Evolutionary conservation across 2,329 filamentous ascomycete genomes (phyloP).

Genomic region (Cladophialophora chaetospira): DNA sequence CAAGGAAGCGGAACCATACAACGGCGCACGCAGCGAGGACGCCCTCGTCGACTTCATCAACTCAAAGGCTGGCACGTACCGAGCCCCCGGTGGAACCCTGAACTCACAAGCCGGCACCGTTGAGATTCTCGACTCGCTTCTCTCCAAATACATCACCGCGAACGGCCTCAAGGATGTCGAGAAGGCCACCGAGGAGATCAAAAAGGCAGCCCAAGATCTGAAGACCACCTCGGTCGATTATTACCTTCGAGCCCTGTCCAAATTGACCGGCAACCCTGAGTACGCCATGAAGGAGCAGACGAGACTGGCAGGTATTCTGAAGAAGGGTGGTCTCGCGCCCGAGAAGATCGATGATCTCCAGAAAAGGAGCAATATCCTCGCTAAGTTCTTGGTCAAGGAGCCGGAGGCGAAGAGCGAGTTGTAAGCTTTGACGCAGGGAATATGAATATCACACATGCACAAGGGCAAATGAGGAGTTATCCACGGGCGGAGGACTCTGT

Average conservation of each 20-base stretch:
- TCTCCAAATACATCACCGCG: conserved; percentile 69
- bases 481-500: background rate
- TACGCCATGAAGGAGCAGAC: conserved; percentile 85
- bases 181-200: conserved; percentile 69
- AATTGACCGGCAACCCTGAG: conserved; percentile 73
- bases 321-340: conserved; percentile 81
- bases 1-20: conserved; percentile 70
- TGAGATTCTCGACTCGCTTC: conserved; percentile 72
- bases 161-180: conserved; percentile 50
- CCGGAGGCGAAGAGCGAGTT: conserved; percentile 62
- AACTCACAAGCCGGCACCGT: conserved; percentile 80
- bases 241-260: conserved; percentile 88
- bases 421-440: conserved; percentile 46
- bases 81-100: conserved; percentile 76
- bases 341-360: conserved; percentile 88
- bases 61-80: conserved; percentile 83
- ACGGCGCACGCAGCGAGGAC: conserved; percentile 72
- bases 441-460: background rate
- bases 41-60: conserved; percentile 83
- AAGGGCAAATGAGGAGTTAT: background rate
- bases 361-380: conserved; percentile 83
- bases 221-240: conserved; percentile 87
- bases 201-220: conserved; percentile 68
- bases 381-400: conserved; percentile 68
- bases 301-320: conserved; percentile 75